Evolutionary conservation across 2,329 filamentous ascomycete species (phyloP).

Genomic region (Gnomoniopsis sp.): DNA sequence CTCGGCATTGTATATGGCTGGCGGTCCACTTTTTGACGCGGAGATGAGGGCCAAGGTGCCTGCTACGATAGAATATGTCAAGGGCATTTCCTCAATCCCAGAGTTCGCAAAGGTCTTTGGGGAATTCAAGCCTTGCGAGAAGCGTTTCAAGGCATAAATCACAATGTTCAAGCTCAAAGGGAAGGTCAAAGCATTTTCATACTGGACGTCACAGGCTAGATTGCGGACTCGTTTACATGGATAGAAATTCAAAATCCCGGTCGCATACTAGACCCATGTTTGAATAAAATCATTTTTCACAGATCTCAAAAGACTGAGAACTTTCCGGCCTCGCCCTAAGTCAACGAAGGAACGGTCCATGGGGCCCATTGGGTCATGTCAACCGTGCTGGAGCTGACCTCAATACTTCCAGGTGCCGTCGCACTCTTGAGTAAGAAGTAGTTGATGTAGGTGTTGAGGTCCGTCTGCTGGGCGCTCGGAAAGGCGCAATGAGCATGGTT

Average conservation of each 20-base stretch:
- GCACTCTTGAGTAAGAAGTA: conserved; percentile 45
- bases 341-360: conserved; percentile 36
- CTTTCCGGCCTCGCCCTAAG: conserved; percentile 19
- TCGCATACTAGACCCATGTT: neutral
- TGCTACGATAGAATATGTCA: conserved; percentile 28
- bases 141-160: conserved; percentile 15
- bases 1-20: conserved; percentile 23
- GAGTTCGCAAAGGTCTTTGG: conserved; percentile 33
- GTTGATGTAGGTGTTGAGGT: conserved; percentile 53
- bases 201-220: too few species aligned
- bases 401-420: conserved; percentile 30
- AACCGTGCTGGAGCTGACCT: conserved; percentile 37
- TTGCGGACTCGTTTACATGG: neutral
- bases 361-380: conserved; percentile 36
- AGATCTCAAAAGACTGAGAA: neutral
- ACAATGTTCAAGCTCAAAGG: neutral
- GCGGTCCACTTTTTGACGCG: conserved; percentile 29
- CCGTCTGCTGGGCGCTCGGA: conserved; percentile 47
- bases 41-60: conserved; percentile 33
- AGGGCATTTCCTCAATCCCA: conserved; percentile 26
- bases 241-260: neutral
- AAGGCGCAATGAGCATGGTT: conserved; percentile 55
- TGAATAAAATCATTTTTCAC: neutral
- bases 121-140: conserved; percentile 29
- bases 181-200: neutral